Conservation (phyloP, 106 monocot genomes). For the Dactylorhiza incarnata region DNA sequence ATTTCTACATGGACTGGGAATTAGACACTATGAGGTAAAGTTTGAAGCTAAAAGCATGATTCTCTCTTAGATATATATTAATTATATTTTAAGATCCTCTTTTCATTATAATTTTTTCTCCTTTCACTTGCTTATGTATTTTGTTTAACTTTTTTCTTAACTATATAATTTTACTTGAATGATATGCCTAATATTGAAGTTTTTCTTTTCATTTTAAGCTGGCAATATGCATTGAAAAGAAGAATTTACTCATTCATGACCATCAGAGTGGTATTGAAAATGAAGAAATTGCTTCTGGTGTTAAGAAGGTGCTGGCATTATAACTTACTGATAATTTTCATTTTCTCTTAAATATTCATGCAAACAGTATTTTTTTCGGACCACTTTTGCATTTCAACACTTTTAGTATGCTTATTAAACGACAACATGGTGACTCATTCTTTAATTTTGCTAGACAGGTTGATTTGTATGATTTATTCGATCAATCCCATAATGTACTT, state of each 20-base stretch:
- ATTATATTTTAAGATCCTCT: too few species aligned
- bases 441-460: neutral
- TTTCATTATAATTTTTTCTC: too few species aligned
- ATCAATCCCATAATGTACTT: neutral
- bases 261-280: slow-evolving; percentile 12
- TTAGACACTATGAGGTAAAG: too few species aligned
- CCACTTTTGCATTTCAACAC: neutral
- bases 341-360: neutral
- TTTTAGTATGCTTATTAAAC: neutral
- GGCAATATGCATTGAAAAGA: slow-evolving; percentile 80
- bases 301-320: slow-evolving; percentile 20
- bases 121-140: neutral
- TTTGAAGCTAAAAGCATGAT: too few species aligned
- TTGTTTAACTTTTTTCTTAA: neutral
- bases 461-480: neutral
- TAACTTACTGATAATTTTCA: too few species aligned
- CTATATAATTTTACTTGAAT: neutral
- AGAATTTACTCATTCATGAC: slow-evolving; percentile 32
- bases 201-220: slow-evolving; percentile 46
- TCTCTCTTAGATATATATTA: too few species aligned
- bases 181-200: neutral
- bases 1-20: too few species aligned
- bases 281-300: slow-evolving; percentile 20
- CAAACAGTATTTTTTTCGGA: neutral
- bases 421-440: neutral